Evolutionary conservation across 2,329 filamentous ascomycete species (phyloP), one percentile per base, ranked within the genome.

Genomic region (Colletotrichum australisinense): DNA sequence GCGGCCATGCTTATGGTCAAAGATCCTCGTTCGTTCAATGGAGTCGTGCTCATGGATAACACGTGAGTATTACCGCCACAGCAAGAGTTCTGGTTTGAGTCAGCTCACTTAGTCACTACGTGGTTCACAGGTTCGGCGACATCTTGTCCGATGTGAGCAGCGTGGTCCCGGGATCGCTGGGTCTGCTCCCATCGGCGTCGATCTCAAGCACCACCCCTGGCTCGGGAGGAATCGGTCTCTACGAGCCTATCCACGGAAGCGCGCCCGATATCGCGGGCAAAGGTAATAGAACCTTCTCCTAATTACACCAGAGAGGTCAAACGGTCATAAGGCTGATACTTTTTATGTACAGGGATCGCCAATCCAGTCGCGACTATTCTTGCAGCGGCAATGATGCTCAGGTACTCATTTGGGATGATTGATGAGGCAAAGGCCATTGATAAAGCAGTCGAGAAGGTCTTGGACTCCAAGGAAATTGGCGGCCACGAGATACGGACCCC

Each of bases 1-100:
- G 79, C 85, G 76, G 84, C 86, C 2, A 86, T 87, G 84, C 71
- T 87, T 12, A 84, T 88, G 81, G 85, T 87, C 56, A 83, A 82
- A 7, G 81, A 86, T 49, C 42, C 42, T 9, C 42, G 42, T 4
- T 49, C 42, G 3, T 49, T 49, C 42, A 49, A 49, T 19, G 42
- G 42, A 22, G 42, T 49, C 7, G 42, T 49, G 5, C 42, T 49
- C 8, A 49, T 49, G 42, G 42, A 49, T 19, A 49, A 49, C 42
- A 49, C 42, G 42, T 49, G 19, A 11, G 42, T 49, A 6, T 49
- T 22, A 3, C 7, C 2, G 7, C 5, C 4, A 3, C 14, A 19
- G 7, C 16, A 19, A 19, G 4, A 35, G 11, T 2, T 35, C 32
- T 35, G 32, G 16, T 19, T 19, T 19, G 38, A 42, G 14, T 1